Evolutionary conservation across 306 rosid species (phyloP), one percentile per base, ranked within the genome.

Genomic region (Cajanus cajan): DNA sequence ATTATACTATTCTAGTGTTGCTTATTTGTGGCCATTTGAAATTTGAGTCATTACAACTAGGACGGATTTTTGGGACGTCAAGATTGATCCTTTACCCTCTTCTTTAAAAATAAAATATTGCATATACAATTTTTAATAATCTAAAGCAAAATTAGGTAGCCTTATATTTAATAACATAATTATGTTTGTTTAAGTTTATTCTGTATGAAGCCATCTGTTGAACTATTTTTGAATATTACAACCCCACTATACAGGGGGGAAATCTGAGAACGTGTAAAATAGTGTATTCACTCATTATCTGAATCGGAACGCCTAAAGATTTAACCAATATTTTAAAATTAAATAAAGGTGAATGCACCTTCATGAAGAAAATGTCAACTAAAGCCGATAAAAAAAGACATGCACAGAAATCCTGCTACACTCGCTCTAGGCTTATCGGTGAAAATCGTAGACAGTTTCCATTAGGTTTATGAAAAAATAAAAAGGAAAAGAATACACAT

Each of bases 391-490:
- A 18, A 64, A 16, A 14, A 0, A 77, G 31, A 43, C 59, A 57
- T n/a, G 58, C 21, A 1, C 5, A 12, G 15, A 15, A 25, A 31
- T 34, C 51, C 14, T 15, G 28, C 6, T 43, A 76, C 19, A 13
- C 25, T 44, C 78, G 39, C 71, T 43, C 44, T 13, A 5, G 57
- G 16, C 34, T 64, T 24, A 36, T 34, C 1, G 70, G 50, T 47
- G 6, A 78, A 67, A 48, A 70, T 55, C 43, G 54, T 40, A 8
- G 10, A 66, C 40, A 45, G 31, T 81, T 67, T 62, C 39, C 79
- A 24, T 63, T 40, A 33, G 5, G 48, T 70, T 72, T 43, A 72
- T 34, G 36, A 72, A 61, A 71, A 51, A 78, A 21, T 19, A 41
- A 41, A 61, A 31, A 4, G 15, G 19, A 75, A 68, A 74, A 6